Conservation (phyloP, 306 rosid species). For the cucumber (Cucumis sativus) region DNA sequence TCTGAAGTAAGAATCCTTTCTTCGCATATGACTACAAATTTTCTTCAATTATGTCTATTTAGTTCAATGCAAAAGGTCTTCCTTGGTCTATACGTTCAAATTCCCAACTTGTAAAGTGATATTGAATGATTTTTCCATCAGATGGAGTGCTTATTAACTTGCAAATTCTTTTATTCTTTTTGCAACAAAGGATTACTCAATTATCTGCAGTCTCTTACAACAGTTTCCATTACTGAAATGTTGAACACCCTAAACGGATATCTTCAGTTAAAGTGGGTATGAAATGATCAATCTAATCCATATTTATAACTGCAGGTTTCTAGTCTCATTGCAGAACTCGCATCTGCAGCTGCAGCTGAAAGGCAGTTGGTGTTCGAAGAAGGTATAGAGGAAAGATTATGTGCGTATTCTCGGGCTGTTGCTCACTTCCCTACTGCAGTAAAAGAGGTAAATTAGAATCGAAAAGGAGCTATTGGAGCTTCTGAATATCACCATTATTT, state of each 20-base stretch:
- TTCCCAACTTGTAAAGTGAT: neutral
- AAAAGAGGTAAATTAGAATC: constrained; percentile 54
- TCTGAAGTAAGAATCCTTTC: constrained; percentile 44
- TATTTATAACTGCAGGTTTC: constrained; percentile 43
- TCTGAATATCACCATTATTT: neutral
- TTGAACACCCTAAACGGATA: neutral
- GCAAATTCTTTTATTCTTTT: neutral
- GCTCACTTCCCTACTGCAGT: constrained; percentile 95
- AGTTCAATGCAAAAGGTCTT: neutral
- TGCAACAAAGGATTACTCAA: neutral
- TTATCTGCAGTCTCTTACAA: neutral
- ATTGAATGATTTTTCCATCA: neutral
- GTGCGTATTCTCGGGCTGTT: constrained; percentile 78
- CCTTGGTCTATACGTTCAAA: neutral
- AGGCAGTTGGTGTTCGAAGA: constrained; percentile 60
- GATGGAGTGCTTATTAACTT: neutral
- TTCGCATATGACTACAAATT: neutral
- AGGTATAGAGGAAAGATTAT: constrained; percentile 68
- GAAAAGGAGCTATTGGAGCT: neutral
- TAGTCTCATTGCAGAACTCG: constrained; percentile 66
- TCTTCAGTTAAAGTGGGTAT: neutral
- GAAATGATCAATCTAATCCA: neutral
- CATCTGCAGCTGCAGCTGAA: constrained; percentile 62
- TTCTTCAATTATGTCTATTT: neutral
- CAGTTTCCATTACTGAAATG: neutral